A percentile compares a stretch with the other conserved stretches of the same genome.
Evolutionary conservation across 1,284 basidiomycete species (phyloP).

Genomic region (Mrakiaceae sp.): DNA sequence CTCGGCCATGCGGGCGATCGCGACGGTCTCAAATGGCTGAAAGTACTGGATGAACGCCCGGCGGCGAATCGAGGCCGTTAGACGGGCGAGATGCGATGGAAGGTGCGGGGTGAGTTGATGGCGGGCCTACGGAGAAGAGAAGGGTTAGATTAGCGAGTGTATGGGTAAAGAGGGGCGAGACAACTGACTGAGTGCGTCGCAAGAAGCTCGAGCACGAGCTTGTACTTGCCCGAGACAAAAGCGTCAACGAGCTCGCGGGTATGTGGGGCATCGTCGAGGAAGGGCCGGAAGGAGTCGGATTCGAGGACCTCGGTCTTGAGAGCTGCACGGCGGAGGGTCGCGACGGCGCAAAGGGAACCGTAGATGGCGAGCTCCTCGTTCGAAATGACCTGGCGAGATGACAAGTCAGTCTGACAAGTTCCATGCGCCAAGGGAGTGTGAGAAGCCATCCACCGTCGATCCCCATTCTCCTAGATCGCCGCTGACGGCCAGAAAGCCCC

Average conservation of each 20-base stretch:
- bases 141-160: conserved; percentile 8
- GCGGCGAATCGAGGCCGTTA: conserved; percentile 53
- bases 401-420: neutral
- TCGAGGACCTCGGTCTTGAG: conserved; percentile 57
- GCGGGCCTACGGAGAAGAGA: conserved; percentile 1
- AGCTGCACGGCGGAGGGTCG: conserved; percentile 54
- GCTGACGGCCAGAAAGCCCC: conserved; percentile 56
- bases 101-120: conserved; percentile 67
- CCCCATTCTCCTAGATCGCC: conserved; percentile 59
- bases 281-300: conserved; percentile 54
- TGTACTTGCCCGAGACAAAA: conserved; percentile 72
- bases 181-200: conserved; percentile 53
- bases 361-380: conserved; percentile 73
- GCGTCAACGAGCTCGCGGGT: conserved; percentile 67
- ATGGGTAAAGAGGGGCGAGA: neutral
- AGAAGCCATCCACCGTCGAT: conserved; percentile 42
- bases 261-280: conserved; percentile 62
- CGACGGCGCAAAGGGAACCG: conserved; percentile 64
- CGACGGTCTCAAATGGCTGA: conserved; percentile 67
- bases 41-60: conserved; percentile 73
- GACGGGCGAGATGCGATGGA: conserved; percentile 47
- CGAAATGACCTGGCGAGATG: conserved; percentile 48
- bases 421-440: neutral
- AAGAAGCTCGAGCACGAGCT: conserved; percentile 59
- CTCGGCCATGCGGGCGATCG: conserved; percentile 60